Conservation (phyloP, 257 asterid species). For the Cinchona pubescens region DNA sequence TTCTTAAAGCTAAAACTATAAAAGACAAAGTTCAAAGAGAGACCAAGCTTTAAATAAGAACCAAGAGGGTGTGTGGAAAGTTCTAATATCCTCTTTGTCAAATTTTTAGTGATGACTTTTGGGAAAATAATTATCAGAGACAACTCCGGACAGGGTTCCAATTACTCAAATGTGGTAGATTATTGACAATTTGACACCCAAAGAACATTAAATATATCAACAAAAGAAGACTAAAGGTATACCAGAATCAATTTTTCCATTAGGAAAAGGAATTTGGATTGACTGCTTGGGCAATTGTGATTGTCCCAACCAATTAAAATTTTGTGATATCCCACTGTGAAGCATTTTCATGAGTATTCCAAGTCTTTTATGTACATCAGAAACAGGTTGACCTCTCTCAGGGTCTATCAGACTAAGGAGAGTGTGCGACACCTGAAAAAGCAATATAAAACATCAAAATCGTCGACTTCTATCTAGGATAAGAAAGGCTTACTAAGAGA, state of each 20-base stretch:
- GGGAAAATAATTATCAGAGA: too few species aligned
- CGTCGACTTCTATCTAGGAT: slow-evolving; percentile 3
- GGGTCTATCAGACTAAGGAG: slow-evolving; percentile 83
- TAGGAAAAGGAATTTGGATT: slow-evolving; percentile 29
- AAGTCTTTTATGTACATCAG: slow-evolving; percentile 61
- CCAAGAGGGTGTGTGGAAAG: too few species aligned
- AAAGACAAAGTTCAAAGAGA: too few species aligned
- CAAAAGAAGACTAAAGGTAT: slow-evolving; percentile 26
- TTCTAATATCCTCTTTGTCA: too few species aligned
- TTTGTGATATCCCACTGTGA: slow-evolving; percentile 75
- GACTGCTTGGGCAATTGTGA: slow-evolving; percentile 38
- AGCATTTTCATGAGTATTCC: slow-evolving; percentile 81
- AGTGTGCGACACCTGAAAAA: slow-evolving; percentile 91
- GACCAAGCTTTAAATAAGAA: too few species aligned
- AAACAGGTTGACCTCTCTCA: slow-evolving; percentile 68
- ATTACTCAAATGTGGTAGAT: background rate
- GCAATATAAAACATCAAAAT: slow-evolving; percentile 29
- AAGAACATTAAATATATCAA: background rate
- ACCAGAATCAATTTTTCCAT: slow-evolving; percentile 50
- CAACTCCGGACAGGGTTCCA: background rate
- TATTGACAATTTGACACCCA: background rate
- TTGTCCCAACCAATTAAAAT: slow-evolving; percentile 53
- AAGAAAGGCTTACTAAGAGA: slow-evolving; percentile 19
- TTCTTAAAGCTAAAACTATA: too few species aligned
- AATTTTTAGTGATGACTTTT: too few species aligned